Evolutionary conservation across 2,329 filamentous ascomycete species (phyloP), one percentile per base, ranked within the genome.

Genomic region (Sporothrix sp.): DNA sequence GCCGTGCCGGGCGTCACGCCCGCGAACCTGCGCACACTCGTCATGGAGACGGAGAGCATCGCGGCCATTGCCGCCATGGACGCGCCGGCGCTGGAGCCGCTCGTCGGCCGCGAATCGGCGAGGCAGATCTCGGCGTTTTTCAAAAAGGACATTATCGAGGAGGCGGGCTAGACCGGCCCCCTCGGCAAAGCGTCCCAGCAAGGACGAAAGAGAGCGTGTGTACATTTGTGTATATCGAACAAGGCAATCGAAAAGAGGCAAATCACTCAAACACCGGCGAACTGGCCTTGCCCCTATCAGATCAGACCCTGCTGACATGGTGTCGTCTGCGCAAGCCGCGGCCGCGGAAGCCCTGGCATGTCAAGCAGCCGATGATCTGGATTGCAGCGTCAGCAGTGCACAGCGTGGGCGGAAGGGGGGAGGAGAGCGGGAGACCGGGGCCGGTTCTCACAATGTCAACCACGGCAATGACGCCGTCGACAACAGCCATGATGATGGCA

Each of bases 11-110:
- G 93, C 0, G 79, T 97, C 13, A 91, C 80, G 30, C 81, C 82
- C 10, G 85, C 87, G 67, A 89, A 87, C 54, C 73, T 95, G 30
- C 81, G 79, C 61, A 80, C 78, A 54, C 60, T 98, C 40, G 81
- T 85, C 30, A 61, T 89, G 18, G 78, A 86, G 62, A 79, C 84
- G 57, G 83, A 84, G 57, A 95, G 81, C 66, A 72, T 98, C 30
- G 72, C 75, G 48, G 89, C 94, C 59, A 74, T 98, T 57, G 88
- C 88, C 28, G 95, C 96, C 67, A 87, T 95, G 79, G 74, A 73
- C n/a, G 74, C 82, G 53, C 75, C 76, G 44, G 85, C 90, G 58
- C 67, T 98, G 55, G 76, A 81, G 57, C 77, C 77, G 27, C 57
- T 94, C 52, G 82, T 97, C 21, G 93, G 93, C 0, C 82, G 73